phyloP scores from a whole-genome alignment of 495 filamentous ascomycete species.

The Talaromyces borbonicus region DNA sequence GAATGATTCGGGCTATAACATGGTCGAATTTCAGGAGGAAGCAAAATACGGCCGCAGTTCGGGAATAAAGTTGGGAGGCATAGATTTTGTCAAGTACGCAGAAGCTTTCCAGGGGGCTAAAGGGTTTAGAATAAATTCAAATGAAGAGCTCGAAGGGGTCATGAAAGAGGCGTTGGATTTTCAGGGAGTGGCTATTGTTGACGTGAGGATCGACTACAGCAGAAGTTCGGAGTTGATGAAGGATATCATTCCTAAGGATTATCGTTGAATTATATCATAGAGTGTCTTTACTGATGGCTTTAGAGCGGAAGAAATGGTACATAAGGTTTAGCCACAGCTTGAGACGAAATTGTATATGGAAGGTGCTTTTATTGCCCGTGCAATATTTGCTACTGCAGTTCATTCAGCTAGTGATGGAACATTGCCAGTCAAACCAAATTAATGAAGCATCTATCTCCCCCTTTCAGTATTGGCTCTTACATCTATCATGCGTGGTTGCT shows the following conservation, averaged over 20 bases:
- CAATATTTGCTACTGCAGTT: neutral
- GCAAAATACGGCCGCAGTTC: constrained; percentile 7
- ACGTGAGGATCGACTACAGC: constrained; percentile 7
- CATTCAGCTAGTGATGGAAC: neutral
- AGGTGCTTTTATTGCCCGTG: no score
- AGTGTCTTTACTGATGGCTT: neutral
- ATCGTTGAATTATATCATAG: neutral
- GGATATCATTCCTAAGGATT: constrained; percentile 8
- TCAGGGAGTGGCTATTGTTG: constrained; percentile 6
- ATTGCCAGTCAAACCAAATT: neutral
- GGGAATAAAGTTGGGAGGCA: constrained; percentile 3
- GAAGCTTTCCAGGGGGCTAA: constrained; percentile 4
- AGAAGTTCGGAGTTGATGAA: constrained; percentile 6
- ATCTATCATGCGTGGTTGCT: neutral
- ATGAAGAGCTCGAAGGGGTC: neutral
- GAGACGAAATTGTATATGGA: no score
- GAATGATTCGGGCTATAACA: constrained; percentile 7
- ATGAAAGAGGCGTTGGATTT: constrained; percentile 4
- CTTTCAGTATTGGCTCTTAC: neutral
- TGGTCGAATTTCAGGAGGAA: constrained; percentile 8
- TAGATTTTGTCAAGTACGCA: constrained; percentile 7
- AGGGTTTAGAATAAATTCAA: constrained; percentile 1
- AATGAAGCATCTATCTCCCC: neutral
- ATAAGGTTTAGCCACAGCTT: no score
- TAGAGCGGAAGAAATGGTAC: no score